Evolutionary conservation across 805 yeast species (phyloP).

Genomic region (Osmozyma mogii): DNA sequence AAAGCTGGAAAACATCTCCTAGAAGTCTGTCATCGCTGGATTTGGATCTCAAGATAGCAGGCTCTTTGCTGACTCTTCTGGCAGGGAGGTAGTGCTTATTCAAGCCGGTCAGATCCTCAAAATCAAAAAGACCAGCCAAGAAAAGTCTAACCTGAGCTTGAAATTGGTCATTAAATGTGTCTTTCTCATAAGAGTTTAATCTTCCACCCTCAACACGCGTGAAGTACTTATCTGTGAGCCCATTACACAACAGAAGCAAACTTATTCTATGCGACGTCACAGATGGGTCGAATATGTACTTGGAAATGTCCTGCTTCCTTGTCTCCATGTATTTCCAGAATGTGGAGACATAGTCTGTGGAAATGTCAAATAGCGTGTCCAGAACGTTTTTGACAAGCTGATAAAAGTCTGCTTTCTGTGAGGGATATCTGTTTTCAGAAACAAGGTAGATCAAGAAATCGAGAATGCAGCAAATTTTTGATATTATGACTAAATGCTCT

Average conservation of each 20-base stretch:
- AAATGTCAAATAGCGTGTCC: constrained; percentile 16
- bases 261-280: constrained; percentile 29
- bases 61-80: constrained; percentile 18
- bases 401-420: constrained; percentile 19
- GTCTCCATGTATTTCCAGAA: constrained; percentile 35
- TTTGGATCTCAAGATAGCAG: constrained; percentile 13
- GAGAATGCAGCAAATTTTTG: too few species aligned
- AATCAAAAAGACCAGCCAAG: constrained; percentile 23
- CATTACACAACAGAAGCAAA: constrained; percentile 31
- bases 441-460: constrained; percentile 21
- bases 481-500: too few species aligned
- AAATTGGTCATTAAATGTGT: constrained; percentile 30
- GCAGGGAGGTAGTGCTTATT: constrained; percentile 31
- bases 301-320: constrained; percentile 16
- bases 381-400: constrained; percentile 16
- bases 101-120: constrained; percentile 39
- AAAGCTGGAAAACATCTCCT: constrained; percentile 24
- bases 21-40: constrained; percentile 20
- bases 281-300: constrained; percentile 19
- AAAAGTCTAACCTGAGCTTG: constrained; percentile 29
- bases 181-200: constrained; percentile 26
- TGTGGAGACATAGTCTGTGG: constrained; percentile 13
- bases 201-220: constrained; percentile 13
- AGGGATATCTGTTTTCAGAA: constrained; percentile 7
- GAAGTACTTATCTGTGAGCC: constrained; percentile 26